Percentiles rank a stretch among this genome's conserved stretches.
Evolutionary conservation across 2,329 filamentous ascomycete genomes (phyloP).

Genomic region (Didymellaceae sp.): DNA sequence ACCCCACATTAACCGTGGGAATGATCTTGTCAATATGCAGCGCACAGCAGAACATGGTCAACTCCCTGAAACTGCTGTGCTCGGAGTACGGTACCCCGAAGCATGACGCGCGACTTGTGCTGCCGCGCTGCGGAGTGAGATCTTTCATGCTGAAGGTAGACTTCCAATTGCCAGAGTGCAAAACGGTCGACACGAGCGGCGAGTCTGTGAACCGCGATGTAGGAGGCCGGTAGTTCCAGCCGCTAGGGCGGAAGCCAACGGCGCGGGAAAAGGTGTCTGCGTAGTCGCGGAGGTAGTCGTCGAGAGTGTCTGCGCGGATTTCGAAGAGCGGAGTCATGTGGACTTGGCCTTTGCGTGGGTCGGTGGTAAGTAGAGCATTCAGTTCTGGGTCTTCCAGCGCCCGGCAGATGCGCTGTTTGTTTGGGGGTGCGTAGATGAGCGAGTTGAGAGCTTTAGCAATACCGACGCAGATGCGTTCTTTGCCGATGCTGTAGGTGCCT

Average conservation of each 20-base stretch:
- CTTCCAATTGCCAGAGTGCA: slow-evolving; percentile 76
- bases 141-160: slow-evolving; percentile 74
- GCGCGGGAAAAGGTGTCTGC: slow-evolving; percentile 83
- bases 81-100: slow-evolving; percentile 96
- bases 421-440: slow-evolving; percentile 86
- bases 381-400: slow-evolving; percentile 88
- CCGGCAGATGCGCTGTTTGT: slow-evolving; percentile 82
- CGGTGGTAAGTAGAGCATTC: slow-evolving; percentile 73
- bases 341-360: slow-evolving; percentile 87
- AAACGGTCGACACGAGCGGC: slow-evolving; percentile 68
- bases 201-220: slow-evolving; percentile 67
- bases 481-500: slow-evolving; percentile 97
- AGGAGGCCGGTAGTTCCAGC: slow-evolving; percentile 88
- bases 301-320: slow-evolving; percentile 86
- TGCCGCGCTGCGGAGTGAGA: slow-evolving; percentile 81
- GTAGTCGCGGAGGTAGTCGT: slow-evolving; percentile 83
- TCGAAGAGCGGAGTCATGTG: slow-evolving; percentile 98
- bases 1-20: slow-evolving; percentile 89
- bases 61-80: slow-evolving; percentile 91
- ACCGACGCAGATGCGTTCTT: slow-evolving; percentile 92
- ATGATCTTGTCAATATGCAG: slow-evolving; percentile 88
- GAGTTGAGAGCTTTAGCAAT: slow-evolving; percentile 84
- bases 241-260: slow-evolving; percentile 89
- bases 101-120: slow-evolving; percentile 80
- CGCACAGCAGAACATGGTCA: slow-evolving; percentile 91